A percentile compares a stretch with the other conserved stretches of the same genome.
These are phyloP conservation scores for Dalbergia cultrata DNA, from an alignment of 306 rosid species.

Conservation along the genomic window DNA sequence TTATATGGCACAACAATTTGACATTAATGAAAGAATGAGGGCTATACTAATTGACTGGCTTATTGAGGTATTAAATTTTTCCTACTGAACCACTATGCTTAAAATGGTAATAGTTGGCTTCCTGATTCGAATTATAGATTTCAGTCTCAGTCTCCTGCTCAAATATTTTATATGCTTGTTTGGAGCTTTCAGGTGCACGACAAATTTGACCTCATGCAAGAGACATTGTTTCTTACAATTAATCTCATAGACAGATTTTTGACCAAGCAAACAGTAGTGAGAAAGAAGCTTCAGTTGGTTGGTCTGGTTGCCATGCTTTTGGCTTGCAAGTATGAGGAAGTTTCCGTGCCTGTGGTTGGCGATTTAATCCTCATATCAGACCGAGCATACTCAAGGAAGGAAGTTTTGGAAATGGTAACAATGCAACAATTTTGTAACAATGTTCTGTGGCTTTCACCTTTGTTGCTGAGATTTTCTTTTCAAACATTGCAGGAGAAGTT, in stretches of 20 bases:
- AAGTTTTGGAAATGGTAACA: slow-evolving; percentile 89
- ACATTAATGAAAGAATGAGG: slow-evolving; percentile 97
- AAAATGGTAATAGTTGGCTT: slow-evolving; percentile 43
- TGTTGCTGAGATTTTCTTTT: slow-evolving; percentile 11
- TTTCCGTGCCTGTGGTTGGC: slow-evolving; percentile 86
- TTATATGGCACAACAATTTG: slow-evolving; percentile 79
- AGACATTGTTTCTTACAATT: slow-evolving; percentile 88
- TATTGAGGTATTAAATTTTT: slow-evolving; percentile 70
- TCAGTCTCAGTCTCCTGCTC: not conserved
- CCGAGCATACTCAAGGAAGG: slow-evolving; percentile 80
- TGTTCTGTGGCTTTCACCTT: not conserved
- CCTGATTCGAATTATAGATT: not conserved
- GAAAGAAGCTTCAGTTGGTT: slow-evolving; percentile 97
- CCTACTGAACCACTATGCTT: slow-evolving; percentile 36
- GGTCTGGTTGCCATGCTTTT: slow-evolving; percentile 97
- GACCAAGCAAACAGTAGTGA: slow-evolving; percentile 63
- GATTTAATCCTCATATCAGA: slow-evolving; percentile 92
- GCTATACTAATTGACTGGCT: slow-evolving; percentile 95
- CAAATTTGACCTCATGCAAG: slow-evolving; percentile 88
- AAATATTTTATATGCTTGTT: slow-evolving; percentile 19
- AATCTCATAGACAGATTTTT: slow-evolving; percentile 89
- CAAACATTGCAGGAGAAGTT: slow-evolving; percentile 74
- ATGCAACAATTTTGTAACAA: not conserved
- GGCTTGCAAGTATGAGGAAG: slow-evolving; percentile 99
- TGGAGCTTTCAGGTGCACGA: slow-evolving; percentile 79